These are phyloP conservation scores for Microsporum ferrugineum DNA, from an alignment of 2,329 filamentous ascomycete genomes.

Conservation along the genomic window DNA sequence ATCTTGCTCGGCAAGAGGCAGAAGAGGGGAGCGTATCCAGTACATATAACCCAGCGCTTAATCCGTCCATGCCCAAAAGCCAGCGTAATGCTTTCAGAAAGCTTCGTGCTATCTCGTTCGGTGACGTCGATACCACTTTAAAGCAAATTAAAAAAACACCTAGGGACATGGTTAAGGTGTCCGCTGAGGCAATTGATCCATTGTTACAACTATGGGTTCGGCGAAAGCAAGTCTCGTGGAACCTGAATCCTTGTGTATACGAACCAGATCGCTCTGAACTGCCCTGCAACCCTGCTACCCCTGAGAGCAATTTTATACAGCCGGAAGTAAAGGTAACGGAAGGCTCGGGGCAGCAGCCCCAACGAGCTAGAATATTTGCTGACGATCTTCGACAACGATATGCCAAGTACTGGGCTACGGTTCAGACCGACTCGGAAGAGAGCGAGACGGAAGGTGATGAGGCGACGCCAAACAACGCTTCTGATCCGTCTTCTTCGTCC, in stretches of 20 bases:
- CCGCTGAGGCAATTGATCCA: conserved; percentile 25
- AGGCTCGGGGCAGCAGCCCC: conserved; percentile 29
- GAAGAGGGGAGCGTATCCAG: conserved; percentile 16
- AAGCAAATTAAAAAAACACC: conserved; percentile 26
- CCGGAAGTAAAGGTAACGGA: conserved; percentile 14
- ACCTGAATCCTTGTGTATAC: conserved; percentile 23
- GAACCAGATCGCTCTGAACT: background rate
- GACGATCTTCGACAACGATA: conserved; percentile 23
- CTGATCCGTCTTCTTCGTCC: background rate
- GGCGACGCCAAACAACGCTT: background rate
- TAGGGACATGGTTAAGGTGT: conserved; percentile 30
- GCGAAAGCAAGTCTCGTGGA: conserved; percentile 9
- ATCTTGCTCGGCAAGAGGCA: conserved; percentile 27
- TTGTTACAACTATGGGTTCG: conserved; percentile 23
- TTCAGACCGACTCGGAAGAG: conserved; percentile 26
- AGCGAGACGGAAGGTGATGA: background rate
- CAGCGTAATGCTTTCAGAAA: conserved; percentile 16
- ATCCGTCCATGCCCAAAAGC: conserved; percentile 14
- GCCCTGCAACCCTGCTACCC: background rate
- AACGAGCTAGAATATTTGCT: conserved; percentile 26
- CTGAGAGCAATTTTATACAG: background rate
- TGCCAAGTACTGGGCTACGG: conserved; percentile 26
- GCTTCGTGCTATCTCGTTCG: conserved; percentile 23
- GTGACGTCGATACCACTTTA: conserved; percentile 25
- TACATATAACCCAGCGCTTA: conserved; percentile 9